phyloP scores from a whole-genome alignment of 768 basidiomycete species.

The Coprinellus aureogranulatus region DNA sequence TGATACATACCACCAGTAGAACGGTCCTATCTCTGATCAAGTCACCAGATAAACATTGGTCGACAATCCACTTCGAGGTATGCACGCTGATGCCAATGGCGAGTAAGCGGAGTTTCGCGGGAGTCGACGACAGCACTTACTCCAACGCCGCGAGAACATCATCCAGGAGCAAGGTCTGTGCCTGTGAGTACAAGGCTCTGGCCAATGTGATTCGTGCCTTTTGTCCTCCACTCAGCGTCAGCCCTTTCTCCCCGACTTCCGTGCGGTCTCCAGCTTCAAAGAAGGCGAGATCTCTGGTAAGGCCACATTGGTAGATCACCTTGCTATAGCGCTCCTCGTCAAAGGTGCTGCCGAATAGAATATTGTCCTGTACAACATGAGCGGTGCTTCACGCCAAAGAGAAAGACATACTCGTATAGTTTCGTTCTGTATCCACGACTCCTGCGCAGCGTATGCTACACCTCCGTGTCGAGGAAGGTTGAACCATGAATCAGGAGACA shows the following conservation, averaged over 20 bases:
- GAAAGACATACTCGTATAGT: conserved; percentile 55
- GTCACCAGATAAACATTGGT: conserved; percentile 74
- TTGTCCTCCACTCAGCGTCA: conserved; percentile 44
- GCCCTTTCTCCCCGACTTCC: conserved; percentile 68
- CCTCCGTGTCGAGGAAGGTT: conserved; percentile 62
- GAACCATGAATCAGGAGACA: conserved; percentile 54
- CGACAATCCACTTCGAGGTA: conserved; percentile 77
- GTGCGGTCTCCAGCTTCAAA: conserved; percentile 64
- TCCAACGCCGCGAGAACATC: conserved; percentile 69
- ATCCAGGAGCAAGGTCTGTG: conserved; percentile 65
- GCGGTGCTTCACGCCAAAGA: too few species aligned
- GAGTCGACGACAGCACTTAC: conserved; percentile 14
- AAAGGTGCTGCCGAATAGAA: conserved; percentile 71
- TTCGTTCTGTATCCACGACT: conserved; percentile 78
- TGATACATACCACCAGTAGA: conserved; percentile 67
- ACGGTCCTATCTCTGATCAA: conserved; percentile 73
- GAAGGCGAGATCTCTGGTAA: conserved; percentile 67
- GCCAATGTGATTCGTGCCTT: conserved; percentile 48
- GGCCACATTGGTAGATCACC: conserved; percentile 67
- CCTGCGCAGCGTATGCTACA: conserved; percentile 75
- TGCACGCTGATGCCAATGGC: conserved; percentile 46
- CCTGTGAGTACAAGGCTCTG: conserved; percentile 45
- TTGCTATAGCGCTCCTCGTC: conserved; percentile 72
- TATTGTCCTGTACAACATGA: conserved; percentile 58
- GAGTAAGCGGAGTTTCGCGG: not conserved